Evolutionary conservation across 805 yeast species (phyloP).

Genomic region (Spathaspora gorwiae): DNA sequence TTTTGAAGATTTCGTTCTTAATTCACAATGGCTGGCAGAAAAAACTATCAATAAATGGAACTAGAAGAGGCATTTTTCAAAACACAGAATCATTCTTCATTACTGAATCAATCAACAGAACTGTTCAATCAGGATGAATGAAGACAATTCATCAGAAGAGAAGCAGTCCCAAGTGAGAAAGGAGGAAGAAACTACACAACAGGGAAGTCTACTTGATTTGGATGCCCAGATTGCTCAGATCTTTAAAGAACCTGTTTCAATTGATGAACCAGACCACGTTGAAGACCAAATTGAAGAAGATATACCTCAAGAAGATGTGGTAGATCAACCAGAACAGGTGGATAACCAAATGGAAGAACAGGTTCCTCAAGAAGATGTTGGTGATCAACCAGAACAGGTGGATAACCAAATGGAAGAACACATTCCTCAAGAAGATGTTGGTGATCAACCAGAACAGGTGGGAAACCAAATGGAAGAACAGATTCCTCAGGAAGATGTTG

Average conservation of each 20-base stretch:
- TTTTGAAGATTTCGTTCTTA: neutral
- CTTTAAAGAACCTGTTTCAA: neutral
- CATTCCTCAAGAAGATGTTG: no score
- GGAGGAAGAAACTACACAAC: no score
- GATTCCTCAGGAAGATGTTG: neutral
- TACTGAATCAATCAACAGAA: neutral
- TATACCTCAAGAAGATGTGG: no score
- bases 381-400: neutral
- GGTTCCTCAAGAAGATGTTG: no score
- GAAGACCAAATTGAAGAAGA: neutral
- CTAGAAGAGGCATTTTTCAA: no score
- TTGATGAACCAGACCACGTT: neutral
- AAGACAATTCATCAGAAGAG: neutral
- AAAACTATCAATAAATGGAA: no score
- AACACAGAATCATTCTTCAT: neutral
- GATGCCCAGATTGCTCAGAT: no score
- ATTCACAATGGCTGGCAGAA: no score
- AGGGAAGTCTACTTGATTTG: no score
- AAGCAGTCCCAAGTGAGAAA: no score
- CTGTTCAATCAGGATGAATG: neutral
- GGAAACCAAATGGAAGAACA: neutral
- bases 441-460: conserved; percentile 1
- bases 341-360: neutral
- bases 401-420: neutral
- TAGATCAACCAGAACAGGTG: neutral